Percentiles rank a stretch among this genome's conserved stretches.
Conservation (phyloP, 805 yeast species). For the Sugiyamaella marilandica region DNA sequence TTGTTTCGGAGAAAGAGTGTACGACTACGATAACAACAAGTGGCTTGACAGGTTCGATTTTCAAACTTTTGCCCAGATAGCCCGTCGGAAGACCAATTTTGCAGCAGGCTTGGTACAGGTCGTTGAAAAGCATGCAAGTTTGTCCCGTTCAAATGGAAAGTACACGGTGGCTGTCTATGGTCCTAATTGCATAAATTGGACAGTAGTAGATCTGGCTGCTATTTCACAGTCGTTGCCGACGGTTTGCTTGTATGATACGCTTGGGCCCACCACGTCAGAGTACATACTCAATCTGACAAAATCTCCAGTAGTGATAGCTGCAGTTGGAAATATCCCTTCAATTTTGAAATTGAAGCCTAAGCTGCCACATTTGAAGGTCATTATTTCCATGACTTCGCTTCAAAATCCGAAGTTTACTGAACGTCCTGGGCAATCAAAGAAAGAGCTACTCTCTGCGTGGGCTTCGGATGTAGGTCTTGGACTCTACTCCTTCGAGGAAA, state of each 20-base stretch:
- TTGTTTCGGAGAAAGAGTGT: slow-evolving; percentile 38
- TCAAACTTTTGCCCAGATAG: slow-evolving; percentile 41
- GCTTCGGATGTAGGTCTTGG: slow-evolving; percentile 31
- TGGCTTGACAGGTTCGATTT: slow-evolving; percentile 42
- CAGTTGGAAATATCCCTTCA: slow-evolving; percentile 47
- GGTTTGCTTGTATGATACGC: slow-evolving; percentile 53
- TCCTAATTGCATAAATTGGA: slow-evolving; percentile 50
- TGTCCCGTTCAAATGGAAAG: slow-evolving; percentile 12
- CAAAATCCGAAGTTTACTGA: slow-evolving; percentile 31
- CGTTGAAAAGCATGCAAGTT: slow-evolving; percentile 31
- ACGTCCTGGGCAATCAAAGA: slow-evolving; percentile 26
- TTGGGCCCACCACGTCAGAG: slow-evolving; percentile 56
- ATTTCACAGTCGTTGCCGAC: slow-evolving; percentile 51
- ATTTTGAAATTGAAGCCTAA: slow-evolving; percentile 44
- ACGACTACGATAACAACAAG: slow-evolving; percentile 33
- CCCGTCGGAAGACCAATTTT: slow-evolving; percentile 40
- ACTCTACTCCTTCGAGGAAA: slow-evolving; percentile 40
- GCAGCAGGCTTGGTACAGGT: slow-evolving; percentile 53
- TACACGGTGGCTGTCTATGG: slow-evolving; percentile 26
- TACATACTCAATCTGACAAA: slow-evolving; percentile 59
- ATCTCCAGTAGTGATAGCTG: slow-evolving; percentile 54
- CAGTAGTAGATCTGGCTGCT: slow-evolving; percentile 63
- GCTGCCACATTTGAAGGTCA: slow-evolving; percentile 42
- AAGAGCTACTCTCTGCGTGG: slow-evolving; percentile 26
- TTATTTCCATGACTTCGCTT: slow-evolving; percentile 52